phyloP scores from a whole-genome alignment of 495 filamentous ascomycete genomes.

The Polyplosphaeria fusca region DNA sequence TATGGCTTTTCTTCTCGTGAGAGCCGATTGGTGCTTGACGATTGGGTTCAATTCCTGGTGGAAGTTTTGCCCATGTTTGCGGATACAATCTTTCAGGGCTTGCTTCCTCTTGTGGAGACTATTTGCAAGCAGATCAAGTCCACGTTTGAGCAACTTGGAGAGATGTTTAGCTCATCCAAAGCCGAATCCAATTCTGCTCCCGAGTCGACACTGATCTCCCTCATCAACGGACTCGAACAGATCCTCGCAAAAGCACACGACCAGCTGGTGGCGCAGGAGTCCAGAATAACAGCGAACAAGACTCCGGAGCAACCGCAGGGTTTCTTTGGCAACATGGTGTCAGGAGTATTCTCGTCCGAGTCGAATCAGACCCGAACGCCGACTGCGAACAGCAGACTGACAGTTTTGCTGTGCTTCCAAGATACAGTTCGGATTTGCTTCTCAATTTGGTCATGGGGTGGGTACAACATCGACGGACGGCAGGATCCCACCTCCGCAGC shows the following conservation, averaged over 20 bases:
- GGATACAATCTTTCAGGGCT: constrained; percentile 78
- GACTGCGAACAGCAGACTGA: constrained; percentile 88
- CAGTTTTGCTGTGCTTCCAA: constrained; percentile 93
- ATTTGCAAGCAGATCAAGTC: constrained; percentile 71
- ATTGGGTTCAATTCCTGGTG: constrained; percentile 84
- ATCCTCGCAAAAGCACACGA: constrained; percentile 86
- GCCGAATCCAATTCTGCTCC: constrained; percentile 44
- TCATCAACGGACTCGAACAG: constrained; percentile 86
- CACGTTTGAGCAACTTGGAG: constrained; percentile 63
- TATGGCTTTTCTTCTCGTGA: constrained; percentile 73
- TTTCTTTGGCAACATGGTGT: constrained; percentile 97
- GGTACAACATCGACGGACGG: constrained; percentile 53
- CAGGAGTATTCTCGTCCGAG: constrained; percentile 82
- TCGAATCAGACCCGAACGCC: constrained; percentile 67
- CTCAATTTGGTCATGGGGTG: constrained; percentile 91
- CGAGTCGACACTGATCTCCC: constrained; percentile 67
- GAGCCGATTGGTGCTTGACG: constrained; percentile 76
- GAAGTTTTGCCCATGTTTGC: constrained; percentile 81
- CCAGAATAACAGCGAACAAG: constrained; percentile 62
- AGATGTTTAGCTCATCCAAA: constrained; percentile 49
- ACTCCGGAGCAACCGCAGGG: constrained; percentile 81
- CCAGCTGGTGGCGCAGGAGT: constrained; percentile 71
- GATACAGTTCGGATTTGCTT: constrained; percentile 91
- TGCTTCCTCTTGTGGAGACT: constrained; percentile 86
- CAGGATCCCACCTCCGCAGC: constrained; percentile 70